phyloP scores from a whole-genome alignment of 225 moss, liverwort and hornwort species.

The Anthoceros angustus region DNA sequence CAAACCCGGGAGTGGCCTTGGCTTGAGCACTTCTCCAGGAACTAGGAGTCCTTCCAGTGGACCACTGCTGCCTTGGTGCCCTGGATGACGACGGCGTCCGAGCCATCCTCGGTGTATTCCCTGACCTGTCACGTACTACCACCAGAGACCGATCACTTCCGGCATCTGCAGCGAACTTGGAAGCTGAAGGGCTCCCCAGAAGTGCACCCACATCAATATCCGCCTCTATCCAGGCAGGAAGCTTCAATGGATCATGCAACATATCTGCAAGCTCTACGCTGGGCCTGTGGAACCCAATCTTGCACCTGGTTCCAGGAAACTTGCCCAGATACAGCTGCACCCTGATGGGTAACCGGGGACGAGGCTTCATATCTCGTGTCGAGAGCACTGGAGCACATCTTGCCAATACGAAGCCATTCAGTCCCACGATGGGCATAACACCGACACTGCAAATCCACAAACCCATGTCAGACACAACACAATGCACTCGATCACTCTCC shows the following conservation, averaged over 20 bases:
- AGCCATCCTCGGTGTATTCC: not conserved
- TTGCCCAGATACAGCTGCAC: conserved; percentile 32
- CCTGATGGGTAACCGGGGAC: conserved; percentile 11
- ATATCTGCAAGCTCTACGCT: conserved; percentile 18
- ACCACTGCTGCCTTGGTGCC: not conserved
- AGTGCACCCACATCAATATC: conserved; percentile 20
- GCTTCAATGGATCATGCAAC: conserved; percentile 15
- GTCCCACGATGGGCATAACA: conserved; percentile 45
- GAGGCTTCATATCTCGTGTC: conserved; percentile 14
- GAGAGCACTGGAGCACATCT: conserved; percentile 27
- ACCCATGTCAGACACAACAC: not conserved
- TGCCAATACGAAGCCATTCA: conserved; percentile 41
- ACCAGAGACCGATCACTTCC: not conserved
- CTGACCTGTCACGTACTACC: not conserved
- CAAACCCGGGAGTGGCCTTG: not conserved
- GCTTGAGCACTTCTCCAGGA: not conserved
- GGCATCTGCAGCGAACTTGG: not conserved
- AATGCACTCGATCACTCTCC: not conserved
- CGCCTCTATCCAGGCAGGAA: conserved; percentile 28
- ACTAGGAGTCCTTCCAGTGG: not conserved
- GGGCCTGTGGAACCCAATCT: conserved; percentile 17
- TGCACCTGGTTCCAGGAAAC: conserved; percentile 42
- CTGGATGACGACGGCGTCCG: not conserved
- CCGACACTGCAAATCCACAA: conserved; percentile 28
- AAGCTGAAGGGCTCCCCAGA: not conserved